Base-by-base conservation (phyloP, 306 rosid genomes). In the Lupinus albus region DNA sequence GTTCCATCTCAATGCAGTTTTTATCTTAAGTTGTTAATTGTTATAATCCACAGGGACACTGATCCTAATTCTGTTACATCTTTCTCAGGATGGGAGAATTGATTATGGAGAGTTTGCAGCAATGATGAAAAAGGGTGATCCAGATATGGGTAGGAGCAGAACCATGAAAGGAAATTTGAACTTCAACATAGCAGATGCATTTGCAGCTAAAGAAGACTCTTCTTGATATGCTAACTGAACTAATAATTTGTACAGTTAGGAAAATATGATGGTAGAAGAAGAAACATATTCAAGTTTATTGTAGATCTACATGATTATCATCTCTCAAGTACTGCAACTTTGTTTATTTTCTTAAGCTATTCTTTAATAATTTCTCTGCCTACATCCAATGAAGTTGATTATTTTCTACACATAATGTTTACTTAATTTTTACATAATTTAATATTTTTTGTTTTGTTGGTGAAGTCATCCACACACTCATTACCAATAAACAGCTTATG, bases 61-160 rank as follows among this genome's bases (percentile, higher is more conserved):
- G 62, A 33, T 71, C 8, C 50, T 64, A 46, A 55, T 45, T 45
- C 6, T 2, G 28, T 18, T 32, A 0, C 38, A 12, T 5, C 5
- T 45, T 55, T 54, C 73, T 60, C 82, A 92, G 98, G 98, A 92
- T 25, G 95, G 98, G 41, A 86, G 85, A 54, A 92, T 92, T 41
- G 98, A 92, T 82, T 92, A 84, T 48, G 85, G 61, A 11, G 98
- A 92, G 73, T 92, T 92, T 81, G 84, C 79, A 14, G 88, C 98
- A 13, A 92, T 92, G 98, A 92, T 92, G 98, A 87, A 77, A 64
- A 71, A 68, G 78, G 93, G 84, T 2, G 95, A 89, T 44, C 85
- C 73, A 45, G 84, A 65, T 21, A 7, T 74, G 1, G 92, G 93
- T 53, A 74, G 88, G 71, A 83, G 70, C 81, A 83, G 96, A 80